These are phyloP conservation scores for Solanum sejunctum DNA, from an alignment of 257 asterid genomes.

Conservation along the genomic window DNA sequence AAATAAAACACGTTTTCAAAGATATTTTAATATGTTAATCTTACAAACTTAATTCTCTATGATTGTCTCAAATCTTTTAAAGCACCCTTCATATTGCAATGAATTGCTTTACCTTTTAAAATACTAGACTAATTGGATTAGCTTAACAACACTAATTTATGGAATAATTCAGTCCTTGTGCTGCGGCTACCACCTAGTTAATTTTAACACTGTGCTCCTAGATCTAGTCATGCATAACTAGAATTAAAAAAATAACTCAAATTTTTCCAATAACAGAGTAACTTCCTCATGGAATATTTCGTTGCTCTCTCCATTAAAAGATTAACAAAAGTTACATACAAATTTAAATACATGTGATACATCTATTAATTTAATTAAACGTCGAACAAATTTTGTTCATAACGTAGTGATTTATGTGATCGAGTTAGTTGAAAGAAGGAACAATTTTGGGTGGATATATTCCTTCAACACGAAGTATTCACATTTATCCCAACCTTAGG, in stretches of 20 bases:
- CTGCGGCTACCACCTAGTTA: not conserved
- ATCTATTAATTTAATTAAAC: not conserved
- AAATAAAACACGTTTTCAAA: not conserved
- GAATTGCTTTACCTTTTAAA: not conserved
- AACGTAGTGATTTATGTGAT: not conserved
- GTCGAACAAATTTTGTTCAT: not conserved
- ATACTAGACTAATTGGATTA: not conserved
- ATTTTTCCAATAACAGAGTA: not conserved
- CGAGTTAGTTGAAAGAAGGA: not conserved
- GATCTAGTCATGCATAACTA: not conserved
- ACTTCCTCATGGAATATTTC: not conserved
- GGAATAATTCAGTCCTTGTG: not conserved
- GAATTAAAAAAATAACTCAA: not conserved
- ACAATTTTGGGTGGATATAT: not conserved
- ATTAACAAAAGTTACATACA: too few species aligned
- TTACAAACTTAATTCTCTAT: not conserved
- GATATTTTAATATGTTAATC: not conserved
- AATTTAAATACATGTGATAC: not conserved
- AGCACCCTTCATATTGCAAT: not conserved
- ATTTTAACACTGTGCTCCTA: not conserved
- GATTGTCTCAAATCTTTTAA: not conserved
- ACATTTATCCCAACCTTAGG: not conserved
- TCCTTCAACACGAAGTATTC: not conserved
- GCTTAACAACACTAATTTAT: not conserved
- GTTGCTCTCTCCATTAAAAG: not conserved